A percentile compares a stretch with the other conserved stretches of the same genome.
phyloP scores from a whole-genome alignment of 768 basidiomycete species.

The Tylopilus plumbeoviolaceoides region DNA sequence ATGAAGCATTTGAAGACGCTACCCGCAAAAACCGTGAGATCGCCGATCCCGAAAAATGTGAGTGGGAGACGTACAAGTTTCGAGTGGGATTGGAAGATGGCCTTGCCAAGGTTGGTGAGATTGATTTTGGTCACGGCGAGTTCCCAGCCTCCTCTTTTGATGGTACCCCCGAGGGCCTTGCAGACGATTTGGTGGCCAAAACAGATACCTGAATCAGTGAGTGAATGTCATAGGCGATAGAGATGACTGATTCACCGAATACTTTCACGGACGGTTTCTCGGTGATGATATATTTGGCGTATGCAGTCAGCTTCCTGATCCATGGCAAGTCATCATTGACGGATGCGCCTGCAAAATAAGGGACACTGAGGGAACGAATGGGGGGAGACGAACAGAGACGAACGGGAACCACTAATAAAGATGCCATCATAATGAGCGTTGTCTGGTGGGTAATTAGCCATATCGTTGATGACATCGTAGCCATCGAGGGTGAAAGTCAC shows the following conservation, averaged over 20 bases:
- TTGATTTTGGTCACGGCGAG: not conserved
- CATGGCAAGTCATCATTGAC: constrained; percentile 74
- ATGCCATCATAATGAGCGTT: constrained; percentile 58
- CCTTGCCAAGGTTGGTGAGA: not conserved
- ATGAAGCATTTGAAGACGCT: not conserved
- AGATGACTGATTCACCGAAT: constrained; percentile 44
- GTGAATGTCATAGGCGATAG: no score
- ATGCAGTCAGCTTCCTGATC: constrained; percentile 66
- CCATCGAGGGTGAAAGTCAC: constrained; percentile 51
- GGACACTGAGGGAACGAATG: not conserved
- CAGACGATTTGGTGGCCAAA: constrained; percentile 82
- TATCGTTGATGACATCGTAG: constrained; percentile 61
- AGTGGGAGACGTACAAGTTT: not conserved
- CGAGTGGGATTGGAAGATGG: not conserved
- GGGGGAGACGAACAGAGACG: constrained; percentile 14
- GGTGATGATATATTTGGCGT: constrained; percentile 44
- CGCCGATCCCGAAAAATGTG: not conserved
- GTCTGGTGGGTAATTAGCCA: constrained; percentile 54
- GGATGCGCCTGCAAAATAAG: constrained; percentile 50
- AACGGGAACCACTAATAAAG: constrained; percentile 82
- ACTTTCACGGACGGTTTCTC: constrained; percentile 65
- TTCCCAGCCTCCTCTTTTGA: constrained; percentile 16
- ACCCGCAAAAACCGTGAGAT: not conserved
- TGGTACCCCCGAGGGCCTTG: constrained; percentile 65
- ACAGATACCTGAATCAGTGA: constrained; percentile 60